phyloP scores from a whole-genome alignment of 495 filamentous ascomycete species.

The Choiromyces venosus region DNA sequence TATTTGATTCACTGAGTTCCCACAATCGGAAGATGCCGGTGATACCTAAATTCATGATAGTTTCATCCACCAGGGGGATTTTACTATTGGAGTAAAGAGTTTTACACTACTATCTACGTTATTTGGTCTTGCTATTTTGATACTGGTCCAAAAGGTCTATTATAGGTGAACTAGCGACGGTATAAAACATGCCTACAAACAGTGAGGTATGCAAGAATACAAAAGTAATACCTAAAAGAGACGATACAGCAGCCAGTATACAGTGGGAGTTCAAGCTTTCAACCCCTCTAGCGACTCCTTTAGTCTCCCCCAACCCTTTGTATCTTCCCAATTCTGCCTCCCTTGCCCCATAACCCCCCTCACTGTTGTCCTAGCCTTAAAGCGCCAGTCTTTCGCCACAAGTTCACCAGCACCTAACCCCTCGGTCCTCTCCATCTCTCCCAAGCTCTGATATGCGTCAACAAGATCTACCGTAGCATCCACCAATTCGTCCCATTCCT shows the following conservation, averaged over 20 bases:
- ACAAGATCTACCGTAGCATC: slow-evolving; percentile 61
- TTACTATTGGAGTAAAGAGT: neutral
- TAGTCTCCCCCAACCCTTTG: slow-evolving; percentile 62
- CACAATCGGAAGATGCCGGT: neutral
- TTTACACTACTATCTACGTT: neutral
- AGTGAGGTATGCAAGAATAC: neutral
- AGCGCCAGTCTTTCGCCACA: slow-evolving; percentile 68
- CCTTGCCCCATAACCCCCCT: slow-evolving; percentile 74
- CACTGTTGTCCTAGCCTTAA: slow-evolving; percentile 78
- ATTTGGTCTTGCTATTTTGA: neutral
- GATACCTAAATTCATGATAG: neutral
- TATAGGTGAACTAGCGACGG: neutral
- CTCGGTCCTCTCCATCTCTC: slow-evolving; percentile 49
- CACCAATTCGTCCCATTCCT: slow-evolving; percentile 57
- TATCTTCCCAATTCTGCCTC: slow-evolving; percentile 77
- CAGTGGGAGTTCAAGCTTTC: slow-evolving; percentile 40
- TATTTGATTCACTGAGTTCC: neutral
- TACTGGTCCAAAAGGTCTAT: neutral
- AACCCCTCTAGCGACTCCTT: slow-evolving; percentile 57
- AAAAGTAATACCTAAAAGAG: neutral
- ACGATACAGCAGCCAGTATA: neutral
- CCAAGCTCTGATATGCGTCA: slow-evolving; percentile 61
- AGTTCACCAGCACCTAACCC: slow-evolving; percentile 46
- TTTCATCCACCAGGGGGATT: neutral
- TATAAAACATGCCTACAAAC: neutral